These are phyloP conservation scores for Lachnellula hyalina DNA, from an alignment of 2,329 filamentous ascomycete species.

Conservation along the genomic window DNA sequence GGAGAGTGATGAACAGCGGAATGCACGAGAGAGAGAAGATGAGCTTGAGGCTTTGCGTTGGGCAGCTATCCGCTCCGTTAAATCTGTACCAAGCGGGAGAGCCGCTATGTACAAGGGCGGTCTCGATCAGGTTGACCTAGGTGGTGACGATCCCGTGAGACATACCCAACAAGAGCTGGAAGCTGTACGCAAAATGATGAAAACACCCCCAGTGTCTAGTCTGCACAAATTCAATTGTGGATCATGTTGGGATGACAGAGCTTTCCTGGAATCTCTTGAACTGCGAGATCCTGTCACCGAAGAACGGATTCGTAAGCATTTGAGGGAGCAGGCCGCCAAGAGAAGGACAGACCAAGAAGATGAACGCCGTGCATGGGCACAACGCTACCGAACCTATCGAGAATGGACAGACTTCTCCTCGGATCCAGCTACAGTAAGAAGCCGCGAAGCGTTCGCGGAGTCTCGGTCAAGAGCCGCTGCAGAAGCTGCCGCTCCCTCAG, in stretches of 20 bases:
- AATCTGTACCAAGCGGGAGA: not conserved
- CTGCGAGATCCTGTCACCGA: conserved; percentile 14
- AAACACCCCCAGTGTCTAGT: conserved; percentile 26
- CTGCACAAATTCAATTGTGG: conserved; percentile 22
- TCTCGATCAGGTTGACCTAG: not conserved
- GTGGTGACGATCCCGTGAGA: not conserved
- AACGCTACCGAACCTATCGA: conserved; percentile 25
- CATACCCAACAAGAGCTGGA: conserved; percentile 8
- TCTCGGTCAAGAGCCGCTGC: conserved; percentile 23
- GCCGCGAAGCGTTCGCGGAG: conserved; percentile 26
- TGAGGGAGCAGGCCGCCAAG: conserved; percentile 9
- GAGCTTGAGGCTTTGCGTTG: conserved; percentile 14
- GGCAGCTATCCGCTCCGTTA: not conserved
- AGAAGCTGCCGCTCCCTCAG: conserved; percentile 20
- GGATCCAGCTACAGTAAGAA: conserved; percentile 26
- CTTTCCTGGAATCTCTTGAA: conserved; percentile 22
- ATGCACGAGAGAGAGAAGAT: conserved; percentile 19
- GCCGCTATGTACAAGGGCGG: not conserved
- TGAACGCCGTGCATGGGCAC: conserved; percentile 23
- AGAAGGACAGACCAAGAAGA: conserved; percentile 22
- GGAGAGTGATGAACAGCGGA: conserved; percentile 20
- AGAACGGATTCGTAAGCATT: conserved; percentile 13
- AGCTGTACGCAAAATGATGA: conserved; percentile 27
- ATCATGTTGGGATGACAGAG: conserved; percentile 22
- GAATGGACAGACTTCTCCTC: conserved; percentile 27